Evolutionary conservation across 768 basidiomycete genomes (phyloP).

Genomic region (Suillus occidentalis): DNA sequence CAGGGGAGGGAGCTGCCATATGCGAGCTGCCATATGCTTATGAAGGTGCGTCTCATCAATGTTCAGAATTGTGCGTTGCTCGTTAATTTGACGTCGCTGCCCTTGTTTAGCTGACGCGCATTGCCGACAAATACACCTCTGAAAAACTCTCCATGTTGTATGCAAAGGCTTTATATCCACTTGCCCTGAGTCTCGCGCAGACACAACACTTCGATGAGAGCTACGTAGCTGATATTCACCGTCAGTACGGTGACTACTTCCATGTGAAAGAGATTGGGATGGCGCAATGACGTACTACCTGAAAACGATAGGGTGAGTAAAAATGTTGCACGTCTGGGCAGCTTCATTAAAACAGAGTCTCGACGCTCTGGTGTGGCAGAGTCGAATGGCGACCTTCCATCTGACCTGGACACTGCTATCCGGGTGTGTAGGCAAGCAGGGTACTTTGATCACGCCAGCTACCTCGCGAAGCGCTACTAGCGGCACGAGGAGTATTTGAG

Average conservation of each 20-base stretch:
- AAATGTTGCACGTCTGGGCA: conserved; percentile 83
- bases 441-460: conserved; percentile 93
- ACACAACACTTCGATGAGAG: conserved; percentile 72
- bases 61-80: background rate
- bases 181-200: conserved; percentile 82
- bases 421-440: conserved; percentile 95
- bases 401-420: conserved; percentile 96
- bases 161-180: conserved; percentile 69
- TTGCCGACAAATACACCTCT: conserved; percentile 78
- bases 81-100: conserved; percentile 1
- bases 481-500: conserved; percentile 91
- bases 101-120: conserved; percentile 51
- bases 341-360: conserved; percentile 89
- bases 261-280: conserved; percentile 90
- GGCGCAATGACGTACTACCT: conserved; percentile 91
- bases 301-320: conserved; percentile 83
- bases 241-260: conserved; percentile 88
- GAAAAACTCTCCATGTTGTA: conserved; percentile 88
- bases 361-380: conserved; percentile 34
- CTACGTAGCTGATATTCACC: conserved; percentile 84
- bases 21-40: conserved; percentile 92
- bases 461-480: conserved; percentile 89
- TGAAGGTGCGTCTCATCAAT: conserved; percentile 56
- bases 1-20: conserved; percentile 83
- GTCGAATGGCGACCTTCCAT: conserved; percentile 74